These are phyloP conservation scores for Metschnikowia henanensis DNA, from an alignment of 805 yeast species.

Conservation along the genomic window DNA sequence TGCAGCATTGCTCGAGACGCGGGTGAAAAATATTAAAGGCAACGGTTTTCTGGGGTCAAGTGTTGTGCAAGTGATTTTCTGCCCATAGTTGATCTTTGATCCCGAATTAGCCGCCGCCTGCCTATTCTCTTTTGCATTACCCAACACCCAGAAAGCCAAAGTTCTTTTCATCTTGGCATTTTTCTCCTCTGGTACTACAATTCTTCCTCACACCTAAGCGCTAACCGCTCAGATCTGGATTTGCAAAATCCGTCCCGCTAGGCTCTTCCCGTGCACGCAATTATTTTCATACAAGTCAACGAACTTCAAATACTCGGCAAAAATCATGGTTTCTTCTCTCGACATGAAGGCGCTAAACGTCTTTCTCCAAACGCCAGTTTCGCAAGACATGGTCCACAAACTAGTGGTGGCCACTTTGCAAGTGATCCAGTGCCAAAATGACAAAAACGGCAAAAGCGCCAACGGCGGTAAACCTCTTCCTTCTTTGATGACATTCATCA, in stretches of 20 bases:
- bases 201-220: not conserved
- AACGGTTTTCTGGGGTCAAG: not conserved
- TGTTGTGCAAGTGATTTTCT: not conserved
- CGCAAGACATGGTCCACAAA: constrained; percentile 73
- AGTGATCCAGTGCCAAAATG: constrained; percentile 60
- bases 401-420: constrained; percentile 65
- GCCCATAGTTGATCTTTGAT: not conserved
- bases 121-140: not conserved
- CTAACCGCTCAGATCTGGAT: constrained; percentile 3
- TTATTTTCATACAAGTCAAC: not conserved
- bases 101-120: not conserved
- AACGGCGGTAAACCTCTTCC: constrained; percentile 49
- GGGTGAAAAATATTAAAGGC: constrained; percentile 6
- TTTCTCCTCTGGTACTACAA: not conserved
- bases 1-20: constrained; percentile 1
- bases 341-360: constrained; percentile 55
- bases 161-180: not conserved
- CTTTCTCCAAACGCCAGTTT: constrained; percentile 63
- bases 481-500: constrained; percentile 72
- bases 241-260: not conserved
- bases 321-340: constrained; percentile 22
- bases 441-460: constrained; percentile 31
- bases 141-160: not conserved
- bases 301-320: constrained; percentile 1
- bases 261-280: not conserved